A percentile compares a stretch with the other conserved stretches of the same genome.
Evolutionary conservation across 305 asterid genomes (phyloP).

Genomic region (Stenogyne calaminthoides): DNA sequence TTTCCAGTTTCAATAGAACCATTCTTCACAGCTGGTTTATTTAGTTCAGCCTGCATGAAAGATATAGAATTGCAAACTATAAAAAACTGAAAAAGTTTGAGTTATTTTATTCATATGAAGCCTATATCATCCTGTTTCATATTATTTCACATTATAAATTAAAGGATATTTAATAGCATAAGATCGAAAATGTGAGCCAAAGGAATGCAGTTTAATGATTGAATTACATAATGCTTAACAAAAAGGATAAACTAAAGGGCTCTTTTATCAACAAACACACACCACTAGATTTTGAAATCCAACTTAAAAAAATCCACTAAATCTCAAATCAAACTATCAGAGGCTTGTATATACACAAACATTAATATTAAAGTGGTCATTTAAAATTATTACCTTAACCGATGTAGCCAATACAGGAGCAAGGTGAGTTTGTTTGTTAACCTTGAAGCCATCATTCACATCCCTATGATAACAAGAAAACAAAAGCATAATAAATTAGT

Average conservation of each 20-base stretch:
- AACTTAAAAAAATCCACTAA: too few species aligned
- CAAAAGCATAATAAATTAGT: slow-evolving; percentile 6
- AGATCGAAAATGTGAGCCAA: not conserved
- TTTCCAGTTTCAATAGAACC: slow-evolving; percentile 50
- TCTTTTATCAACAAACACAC: not conserved
- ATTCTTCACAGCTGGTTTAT: slow-evolving; percentile 56
- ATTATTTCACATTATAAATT: not conserved
- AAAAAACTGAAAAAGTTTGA: not conserved
- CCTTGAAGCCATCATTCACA: slow-evolving; percentile 85
- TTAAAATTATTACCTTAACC: slow-evolving; percentile 60
- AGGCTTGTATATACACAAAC: not conserved
- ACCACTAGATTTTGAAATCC: too few species aligned
- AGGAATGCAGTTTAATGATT: not conserved
- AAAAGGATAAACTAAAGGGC: not conserved
- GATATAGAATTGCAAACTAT: slow-evolving; percentile 6
- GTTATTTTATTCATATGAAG: slow-evolving; percentile 2
- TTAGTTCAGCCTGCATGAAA: slow-evolving; percentile 69
- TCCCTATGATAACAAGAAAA: slow-evolving; percentile 52
- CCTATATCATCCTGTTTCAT: not conserved
- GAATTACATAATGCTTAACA: too few species aligned
- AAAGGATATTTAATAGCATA: not conserved
- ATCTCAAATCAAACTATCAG: not conserved
- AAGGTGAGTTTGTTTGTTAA: slow-evolving; percentile 82
- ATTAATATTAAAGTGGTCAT: not conserved
- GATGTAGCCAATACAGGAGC: slow-evolving; percentile 88